Base-by-base conservation (phyloP, 2,329 filamentous ascomycete species). In the Trichoderma brevicompactum region DNA sequence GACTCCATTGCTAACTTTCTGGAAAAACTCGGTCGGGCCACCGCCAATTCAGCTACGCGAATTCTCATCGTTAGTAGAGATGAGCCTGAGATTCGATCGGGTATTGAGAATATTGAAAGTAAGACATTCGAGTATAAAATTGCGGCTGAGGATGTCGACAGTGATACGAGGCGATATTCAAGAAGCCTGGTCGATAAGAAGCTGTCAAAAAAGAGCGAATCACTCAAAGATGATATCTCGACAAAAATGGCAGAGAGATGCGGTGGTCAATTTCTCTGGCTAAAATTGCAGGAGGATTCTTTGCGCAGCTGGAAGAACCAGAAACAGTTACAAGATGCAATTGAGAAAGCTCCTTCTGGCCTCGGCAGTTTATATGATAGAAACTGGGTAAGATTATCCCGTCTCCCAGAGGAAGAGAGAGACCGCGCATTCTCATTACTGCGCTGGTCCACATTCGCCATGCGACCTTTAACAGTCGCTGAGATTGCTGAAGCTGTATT, bases 221-320 rank as follows among this genome's bases (percentile, higher is more conserved):
- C 46, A 0, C 28, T 74, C 0, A 66, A 65, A 17, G 1, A 60
- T 0, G 49, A 68, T 0, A 61, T 78, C 1, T 72, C 74, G 1
- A 10, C 69, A 5, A 64, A 48, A n/a, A 70, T 78, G 63, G 64
- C 74, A 0, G 55, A 71, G 3, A 66, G 70, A 1, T 77, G 72
- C 32, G 66, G 74, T 1, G 77, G 75, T 0, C 76, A 77, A 44
- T 79, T 79, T 40, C 49, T 79, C 0, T 77, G 71, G 69, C 66
- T 78, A 1, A 74, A 71, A 13, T 38, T 79, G 65, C 70, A 76
- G 10, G 72, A 72, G 7, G 38, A 69, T 1, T 66, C 70, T 3
- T 50, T 79, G 0, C 64, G 68, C 0, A 68, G 59, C 6, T 67
- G 72, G 0, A 74, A 73, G 66, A 75, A 70, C 19, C 67, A 69